Evolutionary conservation across 176 grass and related monocot species (phyloP).

Genomic region (Calamus simplicifolius): DNA sequence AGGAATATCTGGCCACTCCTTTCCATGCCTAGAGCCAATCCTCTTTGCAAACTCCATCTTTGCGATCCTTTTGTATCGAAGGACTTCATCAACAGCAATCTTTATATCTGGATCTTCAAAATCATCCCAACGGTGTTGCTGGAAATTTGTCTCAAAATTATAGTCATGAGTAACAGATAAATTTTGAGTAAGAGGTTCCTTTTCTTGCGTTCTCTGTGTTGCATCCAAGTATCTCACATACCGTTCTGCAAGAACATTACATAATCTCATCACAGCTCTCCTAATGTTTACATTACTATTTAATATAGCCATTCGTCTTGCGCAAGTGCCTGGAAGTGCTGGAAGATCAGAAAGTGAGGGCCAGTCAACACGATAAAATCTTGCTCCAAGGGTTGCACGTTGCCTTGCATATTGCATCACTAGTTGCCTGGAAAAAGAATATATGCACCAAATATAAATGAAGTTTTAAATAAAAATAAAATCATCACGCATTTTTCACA

Average conservation of each 20-base stretch:
- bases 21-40: constrained; percentile 21
- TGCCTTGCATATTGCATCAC: constrained; percentile 72
- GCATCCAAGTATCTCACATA: constrained; percentile 49
- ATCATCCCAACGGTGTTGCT: constrained; percentile 64
- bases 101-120: constrained; percentile 77
- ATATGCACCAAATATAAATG: constrained; percentile 9
- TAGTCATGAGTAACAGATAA: constrained; percentile 20
- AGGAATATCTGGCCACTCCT: constrained; percentile 17
- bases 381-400: constrained; percentile 60
- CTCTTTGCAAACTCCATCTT: constrained; percentile 55
- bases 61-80: constrained; percentile 62
- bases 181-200: constrained; percentile 26
- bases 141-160: constrained; percentile 25
- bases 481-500: constrained; percentile 1
- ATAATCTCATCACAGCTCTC: constrained; percentile 53
- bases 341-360: constrained; percentile 69
- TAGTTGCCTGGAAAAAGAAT: constrained; percentile 51
- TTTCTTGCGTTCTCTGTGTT: constrained; percentile 30
- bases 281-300: constrained; percentile 57
- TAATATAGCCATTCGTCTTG: constrained; percentile 70
- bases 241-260: constrained; percentile 59
- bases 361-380: constrained; percentile 72
- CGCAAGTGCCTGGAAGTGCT: constrained; percentile 60
- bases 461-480: constrained; percentile 16
- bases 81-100: constrained; percentile 63